phyloP scores from a whole-genome alignment of 1,139 yeast species.

The Candida tunisiensis region DNA sequence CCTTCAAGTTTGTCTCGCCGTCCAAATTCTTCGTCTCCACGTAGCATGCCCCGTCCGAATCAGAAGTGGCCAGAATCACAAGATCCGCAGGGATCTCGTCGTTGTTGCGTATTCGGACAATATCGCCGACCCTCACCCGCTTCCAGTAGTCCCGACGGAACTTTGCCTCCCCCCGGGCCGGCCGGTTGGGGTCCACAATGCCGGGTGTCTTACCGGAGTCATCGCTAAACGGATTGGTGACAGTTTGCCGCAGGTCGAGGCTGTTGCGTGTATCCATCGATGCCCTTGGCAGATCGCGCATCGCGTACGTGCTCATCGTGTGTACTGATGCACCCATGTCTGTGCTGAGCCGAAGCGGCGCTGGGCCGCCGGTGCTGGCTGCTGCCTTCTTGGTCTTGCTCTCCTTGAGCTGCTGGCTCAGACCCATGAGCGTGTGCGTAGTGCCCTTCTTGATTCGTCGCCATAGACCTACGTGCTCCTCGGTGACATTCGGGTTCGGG shows the following conservation, averaged over 20 bases:
- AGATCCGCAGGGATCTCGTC: constrained; percentile 94
- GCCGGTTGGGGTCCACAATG: constrained; percentile 18
- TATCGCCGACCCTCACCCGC: constrained; percentile 76
- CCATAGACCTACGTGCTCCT: constrained; percentile 48
- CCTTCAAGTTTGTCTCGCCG: constrained; percentile 90
- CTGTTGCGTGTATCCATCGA: background rate
- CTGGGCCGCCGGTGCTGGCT: constrained; percentile 3
- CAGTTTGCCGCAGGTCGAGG: constrained; percentile 3
- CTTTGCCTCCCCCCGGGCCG: constrained; percentile 21
- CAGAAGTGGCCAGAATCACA: constrained; percentile 64
- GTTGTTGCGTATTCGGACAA: constrained; percentile 66
- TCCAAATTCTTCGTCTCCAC: constrained; percentile 90
- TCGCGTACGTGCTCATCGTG: background rate
- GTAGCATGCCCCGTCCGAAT: constrained; percentile 79
- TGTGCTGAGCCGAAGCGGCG: constrained; percentile 8
- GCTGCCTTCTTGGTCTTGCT: constrained; percentile 2
- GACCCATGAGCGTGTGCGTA: constrained; percentile 16
- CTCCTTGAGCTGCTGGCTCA: constrained; percentile 4
- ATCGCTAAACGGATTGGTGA: constrained; percentile 3
- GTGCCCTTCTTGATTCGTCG: constrained; percentile 40
- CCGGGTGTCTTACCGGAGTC: constrained; percentile 4
- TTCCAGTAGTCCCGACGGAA: constrained; percentile 77
- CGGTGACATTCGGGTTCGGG: constrained; percentile 62
- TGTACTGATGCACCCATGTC: no score
- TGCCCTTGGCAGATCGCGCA: no score